Evolutionary conservation across 1,139 yeast genomes (phyloP).

Genomic region (Magnusiomyces suaveolens): DNA sequence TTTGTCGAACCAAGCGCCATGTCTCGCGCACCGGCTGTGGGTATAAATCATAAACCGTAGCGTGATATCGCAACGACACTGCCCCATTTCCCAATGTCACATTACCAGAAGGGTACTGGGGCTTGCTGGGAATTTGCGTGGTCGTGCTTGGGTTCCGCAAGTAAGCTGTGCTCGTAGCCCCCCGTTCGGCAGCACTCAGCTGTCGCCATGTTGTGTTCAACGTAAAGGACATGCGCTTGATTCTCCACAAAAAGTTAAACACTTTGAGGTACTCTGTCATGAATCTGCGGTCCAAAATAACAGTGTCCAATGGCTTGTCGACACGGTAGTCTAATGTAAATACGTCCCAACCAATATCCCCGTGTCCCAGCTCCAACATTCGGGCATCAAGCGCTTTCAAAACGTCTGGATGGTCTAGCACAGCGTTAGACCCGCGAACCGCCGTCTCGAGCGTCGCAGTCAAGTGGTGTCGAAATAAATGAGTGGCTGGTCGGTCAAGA

Average conservation of each 20-base stretch:
- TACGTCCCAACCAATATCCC: conserved; percentile 72
- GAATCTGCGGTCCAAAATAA: conserved; percentile 31
- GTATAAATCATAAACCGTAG: neutral
- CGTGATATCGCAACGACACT: neutral
- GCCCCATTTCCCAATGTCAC: neutral
- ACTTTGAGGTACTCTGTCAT: conserved; percentile 62
- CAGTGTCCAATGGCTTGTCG: conserved; percentile 41
- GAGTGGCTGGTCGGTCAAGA: conserved; percentile 52
- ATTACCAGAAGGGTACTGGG: neutral
- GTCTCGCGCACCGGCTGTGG: conserved; percentile 8
- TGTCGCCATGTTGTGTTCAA: conserved; percentile 42
- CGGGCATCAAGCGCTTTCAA: conserved; percentile 70
- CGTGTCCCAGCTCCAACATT: conserved; percentile 57
- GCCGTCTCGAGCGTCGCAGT: conserved; percentile 60
- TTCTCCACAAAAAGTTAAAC: conserved; percentile 77
- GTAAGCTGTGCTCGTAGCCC: conserved; percentile 5
- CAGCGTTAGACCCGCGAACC: conserved; percentile 52
- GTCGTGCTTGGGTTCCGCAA: neutral
- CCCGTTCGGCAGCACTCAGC: conserved; percentile 24
- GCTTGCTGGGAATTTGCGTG: neutral
- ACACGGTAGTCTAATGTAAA: conserved; percentile 78
- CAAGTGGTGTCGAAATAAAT: conserved; percentile 56
- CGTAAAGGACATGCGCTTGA: conserved; percentile 51
- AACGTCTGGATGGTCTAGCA: conserved; percentile 36
- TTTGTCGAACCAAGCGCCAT: conserved; percentile 28